These are phyloP conservation scores for Lasiosphaeria ovina DNA, from an alignment of 495 filamentous ascomycete species.

Conservation along the genomic window DNA sequence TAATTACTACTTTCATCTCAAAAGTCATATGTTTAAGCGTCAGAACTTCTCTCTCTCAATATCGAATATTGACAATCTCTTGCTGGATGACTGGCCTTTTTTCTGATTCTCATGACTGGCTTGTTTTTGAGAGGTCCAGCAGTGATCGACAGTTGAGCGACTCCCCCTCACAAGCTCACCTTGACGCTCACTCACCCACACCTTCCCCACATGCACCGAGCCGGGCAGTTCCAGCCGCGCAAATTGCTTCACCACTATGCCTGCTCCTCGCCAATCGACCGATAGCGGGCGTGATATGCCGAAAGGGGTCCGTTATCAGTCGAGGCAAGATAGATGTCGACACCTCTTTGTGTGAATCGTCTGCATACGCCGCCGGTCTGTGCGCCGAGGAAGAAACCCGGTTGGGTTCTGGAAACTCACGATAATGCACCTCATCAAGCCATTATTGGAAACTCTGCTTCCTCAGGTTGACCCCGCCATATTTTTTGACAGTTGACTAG, in stretches of 20 bases:
- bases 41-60: no score
- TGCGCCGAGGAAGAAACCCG: slow-evolving; percentile 18
- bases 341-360: slow-evolving; percentile 2
- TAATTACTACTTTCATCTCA: no score
- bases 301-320: neutral
- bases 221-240: neutral
- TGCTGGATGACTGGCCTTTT: no score
- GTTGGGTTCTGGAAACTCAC: slow-evolving; percentile 8
- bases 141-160: no score
- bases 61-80: no score
- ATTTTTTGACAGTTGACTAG: no score
- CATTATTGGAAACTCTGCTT: neutral
- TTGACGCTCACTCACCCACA: neutral
- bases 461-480: no score
- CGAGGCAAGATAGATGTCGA: slow-evolving; percentile 4
- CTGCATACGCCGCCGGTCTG: slow-evolving; percentile 1
- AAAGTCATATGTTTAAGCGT: no score
- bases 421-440: neutral
- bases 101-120: no score
- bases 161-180: no score
- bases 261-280: neutral
- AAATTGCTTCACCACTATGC: neutral
- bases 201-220: neutral
- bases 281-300: neutral
- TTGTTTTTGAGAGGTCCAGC: no score